phyloP scores from a whole-genome alignment of 2,329 filamentous ascomycete species.

The Xylaria sp. region DNA sequence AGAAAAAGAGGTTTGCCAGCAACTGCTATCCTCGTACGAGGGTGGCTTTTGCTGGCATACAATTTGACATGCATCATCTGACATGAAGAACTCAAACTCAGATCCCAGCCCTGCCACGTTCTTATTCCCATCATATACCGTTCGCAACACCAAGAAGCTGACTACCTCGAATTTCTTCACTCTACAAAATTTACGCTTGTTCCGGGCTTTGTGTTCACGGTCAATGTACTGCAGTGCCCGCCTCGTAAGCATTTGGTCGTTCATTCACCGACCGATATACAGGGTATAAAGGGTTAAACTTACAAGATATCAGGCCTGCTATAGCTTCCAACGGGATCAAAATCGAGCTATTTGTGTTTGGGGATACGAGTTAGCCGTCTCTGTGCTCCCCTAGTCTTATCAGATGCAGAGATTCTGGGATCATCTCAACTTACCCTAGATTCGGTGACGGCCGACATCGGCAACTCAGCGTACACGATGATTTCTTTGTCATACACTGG shows the following conservation, averaged over 20 bases:
- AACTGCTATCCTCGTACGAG: conserved; percentile 3
- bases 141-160: no score
- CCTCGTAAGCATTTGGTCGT: conserved; percentile 6
- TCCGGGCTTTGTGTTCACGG: conserved; percentile 42
- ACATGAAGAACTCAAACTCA: not conserved
- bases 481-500: conserved; percentile 48
- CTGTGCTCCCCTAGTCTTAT: not conserved
- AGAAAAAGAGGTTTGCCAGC: not conserved
- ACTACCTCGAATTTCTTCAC: not conserved
- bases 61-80: not conserved
- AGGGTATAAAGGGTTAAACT: conserved; percentile 31
- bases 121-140: not conserved
- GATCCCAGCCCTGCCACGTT: not conserved
- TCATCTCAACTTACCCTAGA: conserved; percentile 41
- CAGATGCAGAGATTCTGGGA: not conserved
- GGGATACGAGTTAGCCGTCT: conserved; percentile 2
- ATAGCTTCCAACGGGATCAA: conserved; percentile 50
- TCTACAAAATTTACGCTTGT: conserved; percentile 38
- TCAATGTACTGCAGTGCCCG: conserved; percentile 31
- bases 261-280: not conserved
- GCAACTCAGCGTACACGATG: conserved; percentile 47
- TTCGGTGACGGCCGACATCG: conserved; percentile 44
- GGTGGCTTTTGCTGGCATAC: not conserved
- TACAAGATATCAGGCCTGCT: conserved; percentile 49
- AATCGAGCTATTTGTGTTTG: conserved; percentile 44